Evolutionary conservation across 1,284 basidiomycete species (phyloP), one percentile per base, ranked within the genome.

Genomic region (Cryptococcus wingfieldii): DNA sequence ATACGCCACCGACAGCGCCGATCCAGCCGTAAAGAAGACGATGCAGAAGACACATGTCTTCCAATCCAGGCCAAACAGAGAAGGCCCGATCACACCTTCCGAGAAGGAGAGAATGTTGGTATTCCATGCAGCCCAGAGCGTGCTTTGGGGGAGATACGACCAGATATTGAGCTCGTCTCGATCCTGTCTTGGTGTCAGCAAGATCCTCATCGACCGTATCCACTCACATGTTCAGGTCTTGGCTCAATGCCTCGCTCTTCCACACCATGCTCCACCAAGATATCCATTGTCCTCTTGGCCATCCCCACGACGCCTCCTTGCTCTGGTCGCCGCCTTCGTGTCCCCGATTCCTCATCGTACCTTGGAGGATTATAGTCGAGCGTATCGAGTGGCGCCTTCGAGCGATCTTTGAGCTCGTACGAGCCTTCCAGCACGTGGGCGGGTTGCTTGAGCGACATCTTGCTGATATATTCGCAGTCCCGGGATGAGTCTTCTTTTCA

Each of bases 61-160:
- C 51, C 71, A 64, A 50, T 71, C 68, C 19, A 76, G 65, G 5
- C 58, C 67, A 54, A 72, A 74, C 6, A 69, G 51, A 3, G 64
- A 58, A 9, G 72, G 72, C 19, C 74, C 74, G 25, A 73, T 60
- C 47, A 71, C 67, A 38, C 74, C 74, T 50, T 71, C 69, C 6
- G 71, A 74, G 54, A 76, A 76, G 6, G 70, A 70, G 7, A 76
- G 62, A 39, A 76, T 72, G 54, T 76, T 76, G 52, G 69, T 72
- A 58, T 76, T 76, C 49, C 68, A 67, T 8, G 71, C 74, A 3
- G 70, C 68, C 71, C 72, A 76, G 28, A 76, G 56, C 2, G 71
- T 70, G 43, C 67, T 64, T 55, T 74, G 71, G 27, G 71, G 72
- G 3, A 76, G 43, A 31, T 72, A 70, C 2, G 63, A 53, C 65